Conservation (phyloP, 352 stramenopile genomes). For the Globisporangium cylindrosporum region DNA sequence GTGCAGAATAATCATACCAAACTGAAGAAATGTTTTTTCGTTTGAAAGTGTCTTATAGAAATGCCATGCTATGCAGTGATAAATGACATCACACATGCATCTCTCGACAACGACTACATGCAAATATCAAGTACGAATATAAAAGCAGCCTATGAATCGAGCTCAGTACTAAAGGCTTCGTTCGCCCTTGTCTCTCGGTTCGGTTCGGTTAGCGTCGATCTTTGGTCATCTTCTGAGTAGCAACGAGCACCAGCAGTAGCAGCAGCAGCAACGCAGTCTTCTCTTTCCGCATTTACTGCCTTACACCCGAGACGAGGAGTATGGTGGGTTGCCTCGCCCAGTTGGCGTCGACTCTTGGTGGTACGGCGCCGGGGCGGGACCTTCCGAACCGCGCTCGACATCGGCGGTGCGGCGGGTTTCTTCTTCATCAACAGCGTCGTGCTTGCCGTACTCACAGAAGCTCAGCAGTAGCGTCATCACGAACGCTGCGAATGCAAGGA, state of each 20-base stretch:
- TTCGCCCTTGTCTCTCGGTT: background rate
- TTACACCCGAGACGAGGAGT: constrained; percentile 5
- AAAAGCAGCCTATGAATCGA: constrained; percentile 1
- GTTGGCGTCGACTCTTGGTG: constrained; percentile 15
- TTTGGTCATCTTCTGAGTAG: background rate
- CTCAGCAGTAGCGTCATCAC: constrained; percentile 47
- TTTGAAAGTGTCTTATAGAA: background rate
- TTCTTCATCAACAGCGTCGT: constrained; percentile 6
- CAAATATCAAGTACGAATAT: background rate
- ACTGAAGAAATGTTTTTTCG: background rate
- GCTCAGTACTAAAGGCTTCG: background rate
- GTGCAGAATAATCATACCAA: background rate
- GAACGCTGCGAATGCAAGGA: constrained; percentile 52
- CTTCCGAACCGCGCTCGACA: constrained; percentile 8
- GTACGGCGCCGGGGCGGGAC: constrained; percentile 12
- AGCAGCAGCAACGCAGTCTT: constrained; percentile 7
- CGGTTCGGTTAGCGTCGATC: background rate
- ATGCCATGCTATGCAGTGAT: background rate
- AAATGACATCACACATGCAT: background rate
- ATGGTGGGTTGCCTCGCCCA: background rate
- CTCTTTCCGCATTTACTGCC: constrained; percentile 8
- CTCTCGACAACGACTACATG: background rate
- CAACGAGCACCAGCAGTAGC: background rate
- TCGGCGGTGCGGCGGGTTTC: constrained; percentile 19
- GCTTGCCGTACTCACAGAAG: constrained; percentile 37